phyloP scores from a whole-genome alignment of 2,329 filamentous ascomycete species.

The Neonectria punicea region DNA sequence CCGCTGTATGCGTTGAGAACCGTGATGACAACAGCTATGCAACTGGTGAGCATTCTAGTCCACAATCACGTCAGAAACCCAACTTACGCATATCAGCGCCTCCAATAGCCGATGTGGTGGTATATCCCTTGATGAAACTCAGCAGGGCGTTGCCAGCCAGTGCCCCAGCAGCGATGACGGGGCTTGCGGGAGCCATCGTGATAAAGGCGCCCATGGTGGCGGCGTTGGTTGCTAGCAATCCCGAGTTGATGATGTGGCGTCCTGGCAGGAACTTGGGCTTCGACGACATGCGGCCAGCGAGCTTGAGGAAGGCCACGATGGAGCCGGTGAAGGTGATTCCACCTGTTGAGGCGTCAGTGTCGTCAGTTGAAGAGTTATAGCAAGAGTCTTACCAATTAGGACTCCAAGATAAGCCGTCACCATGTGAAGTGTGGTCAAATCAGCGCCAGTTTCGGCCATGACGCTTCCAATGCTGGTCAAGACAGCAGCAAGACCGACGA shows the following conservation, averaged over 20 bases:
- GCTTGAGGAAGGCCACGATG: slow-evolving; percentile 88
- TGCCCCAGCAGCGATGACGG: slow-evolving; percentile 81
- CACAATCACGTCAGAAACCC: neutral
- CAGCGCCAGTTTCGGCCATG: slow-evolving; percentile 72
- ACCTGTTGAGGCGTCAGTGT: slow-evolving; percentile 47
- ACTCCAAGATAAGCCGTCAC: slow-evolving; percentile 89
- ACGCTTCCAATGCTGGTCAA: slow-evolving; percentile 90
- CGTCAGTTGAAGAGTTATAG: neutral
- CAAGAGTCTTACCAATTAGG: slow-evolving; percentile 68
- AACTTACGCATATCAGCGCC: slow-evolving; percentile 86
- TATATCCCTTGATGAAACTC: slow-evolving; percentile 87
- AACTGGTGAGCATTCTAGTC: slow-evolving; percentile 19
- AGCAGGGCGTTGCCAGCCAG: slow-evolving; percentile 80
- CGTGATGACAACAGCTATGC: slow-evolving; percentile 80
- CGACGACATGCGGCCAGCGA: slow-evolving; percentile 84
- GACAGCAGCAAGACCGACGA: slow-evolving; percentile 89
- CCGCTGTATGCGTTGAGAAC: slow-evolving; percentile 92
- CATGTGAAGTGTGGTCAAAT: slow-evolving; percentile 82
- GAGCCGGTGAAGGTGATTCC: slow-evolving; percentile 93
- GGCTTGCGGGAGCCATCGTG: slow-evolving; percentile 82
- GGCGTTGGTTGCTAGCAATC: slow-evolving; percentile 78
- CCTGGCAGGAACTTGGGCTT: slow-evolving; percentile 78
- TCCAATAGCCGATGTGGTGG: slow-evolving; percentile 87
- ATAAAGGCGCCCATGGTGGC: slow-evolving; percentile 88
- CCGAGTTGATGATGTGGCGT: slow-evolving; percentile 78